A percentile compares a stretch with the other conserved stretches of the same genome.
These are phyloP conservation scores for Balakata baccata DNA, from an alignment of 345 rosid genomes.

Conservation along the genomic window DNA sequence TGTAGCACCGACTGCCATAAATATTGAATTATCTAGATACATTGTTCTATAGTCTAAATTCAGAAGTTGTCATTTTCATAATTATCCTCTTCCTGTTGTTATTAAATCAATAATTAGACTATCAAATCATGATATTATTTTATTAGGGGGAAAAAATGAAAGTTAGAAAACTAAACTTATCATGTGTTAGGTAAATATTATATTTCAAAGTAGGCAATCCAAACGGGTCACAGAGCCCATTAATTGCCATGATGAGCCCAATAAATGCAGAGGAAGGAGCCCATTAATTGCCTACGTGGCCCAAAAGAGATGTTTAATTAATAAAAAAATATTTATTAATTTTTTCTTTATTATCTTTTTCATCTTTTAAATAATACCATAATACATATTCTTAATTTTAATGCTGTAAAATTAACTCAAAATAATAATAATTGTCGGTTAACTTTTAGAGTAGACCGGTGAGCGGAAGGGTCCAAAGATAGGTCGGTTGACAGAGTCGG, in stretches of 20 bases:
- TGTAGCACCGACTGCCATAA: not conserved
- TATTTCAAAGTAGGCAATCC: slow-evolving; percentile 16
- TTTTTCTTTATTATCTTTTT: no score
- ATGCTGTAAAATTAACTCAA: no score
- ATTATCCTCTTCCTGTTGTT: not conserved
- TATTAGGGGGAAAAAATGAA: no score
- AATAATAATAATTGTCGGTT: no score
- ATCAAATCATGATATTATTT: no score
- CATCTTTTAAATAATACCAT: no score
- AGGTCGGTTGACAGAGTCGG: not conserved
- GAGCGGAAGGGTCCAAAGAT: no score
- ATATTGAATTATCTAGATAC: not conserved
- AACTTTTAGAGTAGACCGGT: no score
- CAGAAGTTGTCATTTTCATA: not conserved
- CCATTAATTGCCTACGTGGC: no score
- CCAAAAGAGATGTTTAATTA: no score
- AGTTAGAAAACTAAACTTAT: not conserved
- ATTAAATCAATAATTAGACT: not conserved
- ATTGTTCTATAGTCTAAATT: not conserved
- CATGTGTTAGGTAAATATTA: slow-evolving; percentile 31
- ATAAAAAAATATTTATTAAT: no score
- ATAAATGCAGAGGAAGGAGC: not conserved
- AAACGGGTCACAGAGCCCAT: slow-evolving; percentile 12
- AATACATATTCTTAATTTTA: no score
- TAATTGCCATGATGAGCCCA: not conserved